These are phyloP conservation scores for Sutorius australiensis DNA, from an alignment of 768 basidiomycete genomes.

Conservation along the genomic window DNA sequence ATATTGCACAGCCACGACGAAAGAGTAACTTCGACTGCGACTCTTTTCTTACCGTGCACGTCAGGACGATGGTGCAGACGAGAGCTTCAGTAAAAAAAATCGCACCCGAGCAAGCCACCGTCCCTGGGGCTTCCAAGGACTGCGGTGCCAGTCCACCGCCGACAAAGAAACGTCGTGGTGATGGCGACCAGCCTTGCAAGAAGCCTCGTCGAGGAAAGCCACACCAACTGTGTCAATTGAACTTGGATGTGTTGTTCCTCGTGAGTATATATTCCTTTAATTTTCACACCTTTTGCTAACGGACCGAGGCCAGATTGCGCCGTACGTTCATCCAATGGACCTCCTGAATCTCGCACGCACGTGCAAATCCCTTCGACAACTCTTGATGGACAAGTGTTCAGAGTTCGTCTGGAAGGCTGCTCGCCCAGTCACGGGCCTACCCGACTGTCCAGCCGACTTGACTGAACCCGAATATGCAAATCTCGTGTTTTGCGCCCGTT, in stretches of 20 bases:
- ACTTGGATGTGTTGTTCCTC: slow-evolving; percentile 6
- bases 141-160: neutral
- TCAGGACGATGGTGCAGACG: neutral
- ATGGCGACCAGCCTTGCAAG: neutral
- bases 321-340: no score
- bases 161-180: neutral
- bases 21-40: neutral
- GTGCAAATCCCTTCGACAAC: no score
- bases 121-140: neutral
- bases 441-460: slow-evolving; percentile 40
- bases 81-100: neutral
- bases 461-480: slow-evolving; percentile 41
- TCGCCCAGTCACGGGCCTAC: slow-evolving; percentile 26
- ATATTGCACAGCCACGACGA: neutral
- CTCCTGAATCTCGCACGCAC: no score
- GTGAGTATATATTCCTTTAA: neutral
- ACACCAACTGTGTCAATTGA: neutral
- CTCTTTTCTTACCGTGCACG: neutral
- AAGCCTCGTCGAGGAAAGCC: neutral
- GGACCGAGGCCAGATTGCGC: neutral
- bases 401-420: no score
- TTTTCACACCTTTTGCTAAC: neutral
- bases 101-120: no score
- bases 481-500: slow-evolving; percentile 32
- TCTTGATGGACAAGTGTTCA: no score